Evolutionary conservation across 345 rosid species (phyloP), one percentile per base, ranked within the genome.

Genomic region (Corchorus capsularis): DNA sequence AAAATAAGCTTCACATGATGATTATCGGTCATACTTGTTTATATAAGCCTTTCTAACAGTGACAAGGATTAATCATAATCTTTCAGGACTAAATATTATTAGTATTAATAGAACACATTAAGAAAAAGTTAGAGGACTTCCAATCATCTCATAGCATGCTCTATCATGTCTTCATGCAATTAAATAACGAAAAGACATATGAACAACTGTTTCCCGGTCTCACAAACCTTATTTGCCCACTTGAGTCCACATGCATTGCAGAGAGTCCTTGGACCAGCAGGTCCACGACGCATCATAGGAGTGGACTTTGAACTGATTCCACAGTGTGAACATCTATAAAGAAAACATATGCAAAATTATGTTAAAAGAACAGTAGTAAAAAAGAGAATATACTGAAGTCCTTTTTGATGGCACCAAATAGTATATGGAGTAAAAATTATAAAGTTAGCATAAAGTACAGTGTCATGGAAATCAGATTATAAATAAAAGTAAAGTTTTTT

Each of bases 281-380:
- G 88, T 34, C 88, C 88, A 64, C 88, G 86, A 13, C 84, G 88
- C 88, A 85, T 85, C 84, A 82, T 76, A 45, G 88, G 88, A 71
- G 88, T 85, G 7, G 79, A 73, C 72, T 80, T 85, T 14, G 84
- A 82, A 68, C 81, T 80, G 54, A 77, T 82, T 74, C 88, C 81
- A 59, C 88, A 85, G 69, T 85, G 79, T n/a, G 66, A 60, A 69
- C 86, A 85, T 66, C 86, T 80, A 75, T 47, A 75, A 5, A 71
- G 73, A 75, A 64, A 64, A 35, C 6, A 10, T 41, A 55, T 32
- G n/a, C 46, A 15, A 67, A 57, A 22, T 56, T 15, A 37, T 53
- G 13, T 5, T 8, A 27, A 77, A 13, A 50, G 70, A 55, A 27
- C 27, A 27, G 22, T 39, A 41, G 37, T 69, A 50, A 71, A 15